A percentile compares a stretch with the other conserved stretches of the same genome.
Evolutionary conservation across 352 stramenopile species (phyloP).

Genomic region (Halophytophthora polymorphica): DNA sequence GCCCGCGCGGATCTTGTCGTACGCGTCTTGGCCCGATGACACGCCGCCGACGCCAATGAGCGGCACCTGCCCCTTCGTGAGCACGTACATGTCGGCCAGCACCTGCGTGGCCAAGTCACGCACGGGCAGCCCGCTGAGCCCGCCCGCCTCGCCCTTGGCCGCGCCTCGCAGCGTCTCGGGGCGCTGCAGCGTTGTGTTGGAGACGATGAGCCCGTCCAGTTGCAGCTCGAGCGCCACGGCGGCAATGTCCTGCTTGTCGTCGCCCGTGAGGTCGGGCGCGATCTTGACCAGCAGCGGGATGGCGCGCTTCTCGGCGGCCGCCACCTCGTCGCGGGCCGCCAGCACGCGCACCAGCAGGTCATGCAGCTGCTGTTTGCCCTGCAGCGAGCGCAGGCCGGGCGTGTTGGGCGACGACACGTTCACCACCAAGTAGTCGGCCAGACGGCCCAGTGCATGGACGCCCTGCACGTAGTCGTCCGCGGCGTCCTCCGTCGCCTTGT

Average conservation of each 20-base stretch:
- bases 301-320: conserved; percentile 44
- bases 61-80: conserved; percentile 91
- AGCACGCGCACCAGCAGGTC: conserved; percentile 72
- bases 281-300: conserved; percentile 97
- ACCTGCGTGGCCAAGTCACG: conserved; percentile 92
- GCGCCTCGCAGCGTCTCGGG: conserved; percentile 74
- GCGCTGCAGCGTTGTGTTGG: conserved; percentile 95
- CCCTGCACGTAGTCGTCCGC: conserved; percentile 89
- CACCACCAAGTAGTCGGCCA: conserved; percentile 97
- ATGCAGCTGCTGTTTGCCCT: conserved; percentile 81
- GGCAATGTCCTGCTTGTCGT: conserved; percentile 96
- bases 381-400: conserved; percentile 76
- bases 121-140: conserved; percentile 95
- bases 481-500: conserved; percentile 90
- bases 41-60: conserved; percentile 96
- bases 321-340: conserved; percentile 59
- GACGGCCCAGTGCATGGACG: conserved; percentile 90
- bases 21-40: conserved; percentile 91
- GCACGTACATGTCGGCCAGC: conserved; percentile 93
- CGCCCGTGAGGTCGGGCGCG: conserved; percentile 92
- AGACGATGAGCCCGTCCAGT: conserved; percentile 96
- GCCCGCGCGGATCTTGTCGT: conserved; percentile 97
- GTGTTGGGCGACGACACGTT: conserved; percentile 98
- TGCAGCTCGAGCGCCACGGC: conserved; percentile 80
- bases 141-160: conserved; percentile 87